Conservation (phyloP, 352 stramenopile species). For the Phytophthora pisi region DNA sequence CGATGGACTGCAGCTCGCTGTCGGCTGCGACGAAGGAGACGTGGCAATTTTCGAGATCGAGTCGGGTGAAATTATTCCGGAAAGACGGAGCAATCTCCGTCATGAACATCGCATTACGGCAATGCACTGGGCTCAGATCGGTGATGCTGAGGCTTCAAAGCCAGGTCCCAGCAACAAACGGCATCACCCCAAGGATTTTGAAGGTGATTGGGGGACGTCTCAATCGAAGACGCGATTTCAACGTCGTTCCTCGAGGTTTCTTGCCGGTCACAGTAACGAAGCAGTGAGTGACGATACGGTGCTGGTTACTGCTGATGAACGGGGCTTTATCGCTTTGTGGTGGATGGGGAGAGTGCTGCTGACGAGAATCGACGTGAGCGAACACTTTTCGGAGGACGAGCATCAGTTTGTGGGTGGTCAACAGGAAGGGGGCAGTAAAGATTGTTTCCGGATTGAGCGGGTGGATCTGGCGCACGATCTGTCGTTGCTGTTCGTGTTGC, state of each 20-base stretch:
- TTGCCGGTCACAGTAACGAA: conserved; percentile 14
- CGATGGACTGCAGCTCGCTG: conserved; percentile 64
- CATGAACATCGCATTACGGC: conserved; percentile 54
- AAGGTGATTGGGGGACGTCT: conserved; percentile 10
- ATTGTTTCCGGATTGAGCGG: conserved; percentile 37
- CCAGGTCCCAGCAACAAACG: conserved; percentile 13
- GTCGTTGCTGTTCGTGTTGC: conserved; percentile 42
- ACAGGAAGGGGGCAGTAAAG: neutral
- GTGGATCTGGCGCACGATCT: conserved; percentile 47
- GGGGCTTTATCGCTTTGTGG: conserved; percentile 54
- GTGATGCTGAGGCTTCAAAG: neutral
- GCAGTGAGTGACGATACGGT: conserved; percentile 32
- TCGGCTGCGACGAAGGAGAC: conserved; percentile 73
- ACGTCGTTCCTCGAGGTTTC: conserved; percentile 40
- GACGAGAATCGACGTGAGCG: conserved; percentile 45
- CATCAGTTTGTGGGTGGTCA: conserved; percentile 13
- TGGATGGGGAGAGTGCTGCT: conserved; percentile 65
- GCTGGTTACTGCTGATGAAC: conserved; percentile 54
- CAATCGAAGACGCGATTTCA: conserved; percentile 37
- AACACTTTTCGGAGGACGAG: conserved; percentile 35
- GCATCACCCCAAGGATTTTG: neutral
- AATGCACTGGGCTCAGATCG: conserved; percentile 57
- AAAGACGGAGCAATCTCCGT: conserved; percentile 39
- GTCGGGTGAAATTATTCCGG: conserved; percentile 38
- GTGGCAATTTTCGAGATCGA: conserved; percentile 77